A percentile compares a stretch with the other conserved stretches of the same genome.
phyloP scores from a whole-genome alignment of 345 rosid species.

The Euclidium syriacum region DNA sequence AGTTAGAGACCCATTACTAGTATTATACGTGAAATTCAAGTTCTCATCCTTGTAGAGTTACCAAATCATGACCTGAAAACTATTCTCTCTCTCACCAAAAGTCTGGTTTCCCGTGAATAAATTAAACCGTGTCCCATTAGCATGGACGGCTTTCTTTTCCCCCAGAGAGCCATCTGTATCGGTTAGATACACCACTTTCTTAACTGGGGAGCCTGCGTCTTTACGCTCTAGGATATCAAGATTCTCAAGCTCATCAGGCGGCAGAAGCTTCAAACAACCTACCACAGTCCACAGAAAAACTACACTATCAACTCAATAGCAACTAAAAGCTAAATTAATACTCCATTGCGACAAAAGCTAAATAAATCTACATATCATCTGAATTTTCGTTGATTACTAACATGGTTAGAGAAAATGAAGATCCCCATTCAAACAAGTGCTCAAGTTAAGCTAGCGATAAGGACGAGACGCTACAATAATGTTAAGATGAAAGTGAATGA shows the following conservation, averaged over 20 bases:
- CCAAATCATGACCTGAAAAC: constrained; percentile 62
- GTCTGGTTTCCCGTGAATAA: constrained; percentile 79
- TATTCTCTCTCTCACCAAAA: constrained; percentile 65
- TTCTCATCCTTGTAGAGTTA: constrained; percentile 22
- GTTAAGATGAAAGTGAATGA: background rate
- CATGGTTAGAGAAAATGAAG: no score
- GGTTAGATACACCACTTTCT: constrained; percentile 49
- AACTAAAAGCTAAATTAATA: no score
- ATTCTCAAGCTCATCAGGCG: constrained; percentile 63
- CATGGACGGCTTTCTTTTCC: constrained; percentile 26
- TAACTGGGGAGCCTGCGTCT: constrained; percentile 47
- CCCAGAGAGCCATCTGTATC: constrained; percentile 27
- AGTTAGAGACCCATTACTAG: background rate
- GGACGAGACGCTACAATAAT: background rate
- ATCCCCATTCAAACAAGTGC: no score
- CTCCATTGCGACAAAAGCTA: no score
- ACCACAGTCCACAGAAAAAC: constrained; percentile 21
- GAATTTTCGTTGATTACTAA: no score
- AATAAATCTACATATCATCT: no score
- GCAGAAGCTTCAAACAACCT: constrained; percentile 87
- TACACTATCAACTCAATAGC: background rate
- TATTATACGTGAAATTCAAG: background rate
- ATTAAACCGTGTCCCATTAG: constrained; percentile 56
- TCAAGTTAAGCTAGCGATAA: no score
- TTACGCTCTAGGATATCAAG: constrained; percentile 48